Base-by-base conservation (phyloP, 169 alveolate species). In the Neospora caninum region DNA sequence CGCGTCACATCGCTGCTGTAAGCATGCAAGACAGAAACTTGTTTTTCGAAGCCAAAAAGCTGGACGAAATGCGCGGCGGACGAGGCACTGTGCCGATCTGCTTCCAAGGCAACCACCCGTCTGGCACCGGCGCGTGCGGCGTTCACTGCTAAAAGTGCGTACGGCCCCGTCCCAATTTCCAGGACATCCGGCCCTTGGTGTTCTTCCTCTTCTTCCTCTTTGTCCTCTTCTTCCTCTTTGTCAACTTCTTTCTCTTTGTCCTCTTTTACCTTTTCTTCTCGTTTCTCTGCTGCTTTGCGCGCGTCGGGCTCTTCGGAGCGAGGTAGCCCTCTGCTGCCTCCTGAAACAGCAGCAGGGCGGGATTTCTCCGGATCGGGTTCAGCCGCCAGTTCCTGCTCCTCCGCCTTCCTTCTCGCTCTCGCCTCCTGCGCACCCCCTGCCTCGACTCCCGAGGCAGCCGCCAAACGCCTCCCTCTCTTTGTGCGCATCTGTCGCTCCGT, bases 131-230 rank as follows among this genome's bases (percentile, higher is more conserved):
- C 95, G 16, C 95, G 16, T 10, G 95, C 94, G 10, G 95, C 95
- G 54, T 93, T 93, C 25, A 93, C n/a, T 16, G 95, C 93, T 27
- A 88, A 83, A 39, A 93, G 80, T 7, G 92, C 95, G 29, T 70
- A 93, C 49, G 95, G 95, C 10, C 95, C 95, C 42, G 95, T 93
- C 31, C 95, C 95, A 20, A 93, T 88, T 41, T 93, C 95, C 7
- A 93, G 67, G 22, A 93, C 94, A 31, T 58, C 91, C 38, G 83
- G 86, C 34, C 84, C 94, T 16, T 78, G 43, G 22, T 54, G 39
- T 34, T 53, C 36, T 53, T 58, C 49, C n/a, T n/a, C 64, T 25
- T 29, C 80, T 0, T 54, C 92, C n/a, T 36, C 39, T 13, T 39
- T 25, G 7, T 38, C 86, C 27, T n/a, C 86, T 78, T 38, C 86